These are phyloP conservation scores for Groenewaldozyma auringiensis DNA, from an alignment of 1,139 yeast species.

Conservation along the genomic window DNA sequence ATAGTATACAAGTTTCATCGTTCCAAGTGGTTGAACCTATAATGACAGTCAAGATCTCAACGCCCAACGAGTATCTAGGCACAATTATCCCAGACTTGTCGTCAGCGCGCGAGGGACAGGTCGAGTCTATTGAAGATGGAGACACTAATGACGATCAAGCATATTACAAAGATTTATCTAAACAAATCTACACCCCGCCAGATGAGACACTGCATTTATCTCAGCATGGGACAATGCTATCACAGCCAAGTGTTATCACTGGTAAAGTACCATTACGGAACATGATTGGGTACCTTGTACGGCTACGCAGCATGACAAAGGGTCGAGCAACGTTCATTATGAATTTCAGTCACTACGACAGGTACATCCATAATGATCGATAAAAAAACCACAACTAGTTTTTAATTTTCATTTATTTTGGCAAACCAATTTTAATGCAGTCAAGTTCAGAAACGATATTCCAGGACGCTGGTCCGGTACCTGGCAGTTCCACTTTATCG, in stretches of 20 bases:
- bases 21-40: slow-evolving; percentile 74
- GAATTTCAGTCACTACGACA: slow-evolving; percentile 67
- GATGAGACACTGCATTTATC: slow-evolving; percentile 37
- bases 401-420: too few relatives aligned
- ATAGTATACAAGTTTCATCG: slow-evolving; percentile 23
- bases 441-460: background rate
- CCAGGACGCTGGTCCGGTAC: background rate
- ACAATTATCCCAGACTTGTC: slow-evolving; percentile 73
- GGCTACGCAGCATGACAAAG: slow-evolving; percentile 74
- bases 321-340: slow-evolving; percentile 83
- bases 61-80: slow-evolving; percentile 69
- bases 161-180: slow-evolving; percentile 26
- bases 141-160: slow-evolving; percentile 8
- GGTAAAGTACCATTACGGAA: slow-evolving; percentile 82
- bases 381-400: too few relatives aligned
- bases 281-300: slow-evolving; percentile 82
- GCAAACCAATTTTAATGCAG: too few relatives aligned
- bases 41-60: slow-evolving; percentile 69
- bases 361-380: background rate
- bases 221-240: slow-evolving; percentile 27
- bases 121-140: slow-evolving; percentile 39
- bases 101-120: slow-evolving; percentile 63
- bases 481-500: background rate
- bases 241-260: slow-evolving; percentile 43
- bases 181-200: slow-evolving; percentile 31